Conservation (phyloP, 768 basidiomycete genomes). For the Russula earlei region DNA sequence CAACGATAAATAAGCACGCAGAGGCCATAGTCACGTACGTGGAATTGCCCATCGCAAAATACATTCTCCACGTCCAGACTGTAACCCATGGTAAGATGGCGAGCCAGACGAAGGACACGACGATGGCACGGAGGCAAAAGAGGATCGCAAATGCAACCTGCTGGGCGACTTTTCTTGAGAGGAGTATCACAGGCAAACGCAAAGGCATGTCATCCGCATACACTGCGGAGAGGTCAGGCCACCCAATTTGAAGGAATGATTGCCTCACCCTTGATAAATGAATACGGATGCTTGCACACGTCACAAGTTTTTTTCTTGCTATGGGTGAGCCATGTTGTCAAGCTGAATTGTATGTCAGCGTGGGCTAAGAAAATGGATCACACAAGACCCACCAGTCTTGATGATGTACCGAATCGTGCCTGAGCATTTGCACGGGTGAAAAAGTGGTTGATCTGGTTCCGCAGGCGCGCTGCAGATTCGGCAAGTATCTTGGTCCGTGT, state of each 20-base stretch:
- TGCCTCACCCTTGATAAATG: constrained; percentile 79
- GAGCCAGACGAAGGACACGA: constrained; percentile 79
- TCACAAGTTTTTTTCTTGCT: constrained; percentile 95
- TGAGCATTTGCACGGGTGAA: constrained; percentile 94
- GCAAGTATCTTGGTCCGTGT: constrained; percentile 64
- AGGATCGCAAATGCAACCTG: constrained; percentile 51
- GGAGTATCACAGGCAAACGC: constrained; percentile 57
- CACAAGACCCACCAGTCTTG: constrained; percentile 71
- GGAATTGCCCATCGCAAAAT: constrained; percentile 77
- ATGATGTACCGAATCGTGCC: constrained; percentile 98
- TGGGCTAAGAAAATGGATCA: neutral
- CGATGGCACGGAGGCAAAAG: constrained; percentile 54
- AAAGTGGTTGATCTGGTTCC: constrained; percentile 81
- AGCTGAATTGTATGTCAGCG: constrained; percentile 34
- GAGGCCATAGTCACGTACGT: constrained; percentile 44
- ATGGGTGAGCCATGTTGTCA: constrained; percentile 90
- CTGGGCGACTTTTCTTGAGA: constrained; percentile 58
- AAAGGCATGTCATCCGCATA: constrained; percentile 81
- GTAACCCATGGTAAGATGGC: constrained; percentile 81
- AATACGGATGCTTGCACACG: constrained; percentile 89
- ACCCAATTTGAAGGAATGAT: neutral
- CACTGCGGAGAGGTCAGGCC: constrained; percentile 38
- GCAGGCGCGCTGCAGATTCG: constrained; percentile 92
- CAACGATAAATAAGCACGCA: constrained; percentile 7
- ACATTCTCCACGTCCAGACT: constrained; percentile 85